phyloP scores from a whole-genome alignment of 2,329 filamentous ascomycete species.

The Ascocoryne sarcoides region DNA sequence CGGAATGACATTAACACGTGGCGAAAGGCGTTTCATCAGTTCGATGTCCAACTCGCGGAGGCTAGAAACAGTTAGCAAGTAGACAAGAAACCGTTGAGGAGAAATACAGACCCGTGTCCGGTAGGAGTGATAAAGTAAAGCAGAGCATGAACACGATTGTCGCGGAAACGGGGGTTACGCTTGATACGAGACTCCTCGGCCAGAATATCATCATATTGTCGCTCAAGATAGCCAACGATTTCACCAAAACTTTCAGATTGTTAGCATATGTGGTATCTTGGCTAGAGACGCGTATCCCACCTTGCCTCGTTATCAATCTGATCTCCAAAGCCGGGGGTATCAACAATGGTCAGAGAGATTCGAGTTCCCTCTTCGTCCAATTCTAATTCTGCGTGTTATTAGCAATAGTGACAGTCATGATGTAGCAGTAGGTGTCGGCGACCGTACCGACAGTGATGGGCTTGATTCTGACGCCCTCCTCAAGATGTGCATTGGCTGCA shows the following conservation, averaged over 20 bases:
- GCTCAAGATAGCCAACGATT: slow-evolving; percentile 96
- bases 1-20: slow-evolving; percentile 96
- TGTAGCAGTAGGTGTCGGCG: not conserved
- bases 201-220: slow-evolving; percentile 98
- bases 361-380: slow-evolving; percentile 97
- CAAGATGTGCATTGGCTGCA: slow-evolving; percentile 75
- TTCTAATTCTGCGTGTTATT: slow-evolving; percentile 61
- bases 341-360: slow-evolving; percentile 96
- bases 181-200: slow-evolving; percentile 99
- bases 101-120: slow-evolving; percentile 66
- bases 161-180: slow-evolving; percentile 99
- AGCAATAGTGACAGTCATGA: slow-evolving; percentile 25
- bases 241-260: slow-evolving; percentile 70
- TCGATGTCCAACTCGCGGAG: slow-evolving; percentile 98
- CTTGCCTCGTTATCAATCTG: slow-evolving; percentile 99
- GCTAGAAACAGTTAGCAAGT: slow-evolving; percentile 37
- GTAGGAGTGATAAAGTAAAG: slow-evolving; percentile 99
- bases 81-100: slow-evolving; percentile 1
- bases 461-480: slow-evolving; percentile 98
- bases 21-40: slow-evolving; percentile 97
- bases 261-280: slow-evolving; percentile 20
- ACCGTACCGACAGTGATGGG: slow-evolving; percentile 91
- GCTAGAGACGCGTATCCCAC: slow-evolving; percentile 36
- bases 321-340: slow-evolving; percentile 96
- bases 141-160: slow-evolving; percentile 96